These are phyloP conservation scores for Alternaria angustiovoidea DNA, from an alignment of 2,329 filamentous ascomycete species.

Conservation along the genomic window DNA sequence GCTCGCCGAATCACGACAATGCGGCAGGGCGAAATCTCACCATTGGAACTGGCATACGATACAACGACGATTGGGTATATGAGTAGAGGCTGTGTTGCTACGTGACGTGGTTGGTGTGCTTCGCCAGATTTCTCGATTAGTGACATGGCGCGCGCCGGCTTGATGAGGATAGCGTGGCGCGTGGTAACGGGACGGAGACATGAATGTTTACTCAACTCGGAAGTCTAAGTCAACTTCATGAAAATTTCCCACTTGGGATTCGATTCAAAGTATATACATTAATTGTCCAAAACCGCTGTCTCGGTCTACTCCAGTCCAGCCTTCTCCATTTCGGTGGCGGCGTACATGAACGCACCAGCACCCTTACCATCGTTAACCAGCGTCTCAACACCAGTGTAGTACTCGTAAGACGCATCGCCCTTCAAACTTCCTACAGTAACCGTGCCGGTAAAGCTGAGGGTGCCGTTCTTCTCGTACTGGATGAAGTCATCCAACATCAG, in stretches of 20 bases:
- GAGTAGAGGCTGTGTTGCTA: background rate
- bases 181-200: background rate
- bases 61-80: background rate
- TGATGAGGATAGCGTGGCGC: background rate
- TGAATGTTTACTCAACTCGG: background rate
- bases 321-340: slow-evolving; percentile 43
- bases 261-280: slow-evolving; percentile 8
- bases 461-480: slow-evolving; percentile 56
- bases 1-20: background rate
- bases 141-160: background rate
- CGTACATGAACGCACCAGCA: slow-evolving; percentile 54
- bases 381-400: slow-evolving; percentile 49
- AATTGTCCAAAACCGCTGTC: background rate
- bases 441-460: slow-evolving; percentile 61
- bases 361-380: slow-evolving; percentile 52
- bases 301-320: slow-evolving; percentile 14
- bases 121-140: background rate
- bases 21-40: background rate
- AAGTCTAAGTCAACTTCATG: background rate
- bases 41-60: background rate
- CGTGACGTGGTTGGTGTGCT: background rate
- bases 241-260: background rate
- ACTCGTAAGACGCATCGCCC: slow-evolving; percentile 60
- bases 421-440: slow-evolving; percentile 62
- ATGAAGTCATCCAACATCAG: slow-evolving; percentile 58